Evolutionary conservation across 805 yeast genomes (phyloP), one percentile per base, ranked within the genome.

Genomic region (Starmerella potacharoeniae): DNA sequence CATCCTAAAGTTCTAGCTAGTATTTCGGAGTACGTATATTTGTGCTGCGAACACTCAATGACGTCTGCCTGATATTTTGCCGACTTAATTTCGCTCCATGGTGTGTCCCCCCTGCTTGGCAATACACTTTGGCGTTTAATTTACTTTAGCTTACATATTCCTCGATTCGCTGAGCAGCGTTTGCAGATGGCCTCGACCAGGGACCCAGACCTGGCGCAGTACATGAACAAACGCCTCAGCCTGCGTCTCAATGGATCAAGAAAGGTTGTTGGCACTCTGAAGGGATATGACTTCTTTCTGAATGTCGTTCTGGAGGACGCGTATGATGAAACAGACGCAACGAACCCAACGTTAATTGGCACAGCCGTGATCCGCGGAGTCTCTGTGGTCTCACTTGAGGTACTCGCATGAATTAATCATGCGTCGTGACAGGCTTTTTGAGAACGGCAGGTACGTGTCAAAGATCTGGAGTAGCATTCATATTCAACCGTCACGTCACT

Each of bases 271-370:
- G 97, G 97, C 2, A 78, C 79, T 11, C 75, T 91, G 53, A 75
- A 86, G 63, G 97, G 97, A 2, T 91, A 81, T 67, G 97, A 91
- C 66, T 78, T 81, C 5, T 85, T 84, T 65, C 66, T 86, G 62
- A 86, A 86, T 64, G 70, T 85, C 29, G 87, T 86, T 0, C 66
- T 86, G 39, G 86, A 81, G 47, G 84, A 83, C 51, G 87, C 88
- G 1, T 74, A 81, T 14, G 93, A 85, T 66, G 79, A 78, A 57
- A 71, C 72, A 40, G 61, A 68, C 33, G 71, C 73, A 43, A 82
- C 80, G 5, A 78, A 76, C 10, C 76, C 75, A 55, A 66, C 75
- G 37, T 75, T 77, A 54, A 71, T 86, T 47, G 95, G 95, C 1
- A 76, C 86, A 9, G 76, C 82, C 11, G 88, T 70, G 41, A 73